Base-by-base conservation (phyloP, 2,329 filamentous ascomycete genomes). In the Volutella citrinella region DNA sequence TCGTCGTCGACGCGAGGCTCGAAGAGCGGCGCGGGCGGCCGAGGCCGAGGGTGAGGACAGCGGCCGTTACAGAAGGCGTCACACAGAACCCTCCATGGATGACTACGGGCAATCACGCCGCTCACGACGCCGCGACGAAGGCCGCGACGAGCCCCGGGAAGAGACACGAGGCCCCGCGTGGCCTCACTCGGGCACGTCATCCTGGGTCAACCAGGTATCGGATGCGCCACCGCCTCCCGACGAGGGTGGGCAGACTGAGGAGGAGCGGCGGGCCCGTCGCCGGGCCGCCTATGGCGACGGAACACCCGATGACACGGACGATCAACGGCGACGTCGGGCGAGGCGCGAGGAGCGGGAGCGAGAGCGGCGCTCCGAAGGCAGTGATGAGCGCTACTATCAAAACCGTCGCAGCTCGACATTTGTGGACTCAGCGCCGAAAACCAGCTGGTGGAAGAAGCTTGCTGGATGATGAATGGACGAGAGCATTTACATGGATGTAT, bases 131-230 rank as follows among this genome's bases (percentile, higher is more conserved):
- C 55, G 60, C 19, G 65, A 55, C 16, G 54, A 59, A 24, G 48
- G 35, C 24, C n/a, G n/a, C n/a, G n/a, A n/a, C n/a, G n/a, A n/a
- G n/a, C n/a, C n/a, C n/a, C n/a, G n/a, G n/a, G n/a, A n/a, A n/a
- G n/a, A n/a, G n/a, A n/a, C n/a, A n/a, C 35, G 61, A 20, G 46
- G 38, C 7, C 43, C 67, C 8, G 64, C 64, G 9, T 82, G 78
- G 78, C 78, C 78, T 13, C 74, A 80, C 52, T 80, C 74, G 7
- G 78, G 78, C 17, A 82, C 78, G 1, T 77, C 74, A 8, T 81
- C 76, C 0, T 82, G 79, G 79, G 78, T 82, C 5, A 80, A 80
- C 56, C 77, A 82, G 10, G 72, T 80, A 46, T 76, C 72, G 3
- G 78, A 80, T 46, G 77, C 76, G 4, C 75, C 75, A 3, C 76